Evolutionary conservation across 2,329 filamentous ascomycete species (phyloP).

Genomic region (Sclerotiophoma versabilis): DNA sequence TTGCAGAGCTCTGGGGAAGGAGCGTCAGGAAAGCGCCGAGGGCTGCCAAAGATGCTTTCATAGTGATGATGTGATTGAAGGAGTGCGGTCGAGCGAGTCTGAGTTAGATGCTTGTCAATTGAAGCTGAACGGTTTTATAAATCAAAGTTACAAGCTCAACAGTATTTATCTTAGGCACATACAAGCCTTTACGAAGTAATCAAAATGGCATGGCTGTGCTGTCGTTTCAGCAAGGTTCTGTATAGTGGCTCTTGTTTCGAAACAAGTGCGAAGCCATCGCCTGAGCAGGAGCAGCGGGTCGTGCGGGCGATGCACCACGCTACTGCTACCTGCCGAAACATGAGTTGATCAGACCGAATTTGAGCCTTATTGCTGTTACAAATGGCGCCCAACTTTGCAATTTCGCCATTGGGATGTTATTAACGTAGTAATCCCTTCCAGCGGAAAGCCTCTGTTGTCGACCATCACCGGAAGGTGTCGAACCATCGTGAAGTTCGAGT

Average conservation of each 20-base stretch:
- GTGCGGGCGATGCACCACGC: not conserved
- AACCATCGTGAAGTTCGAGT: not conserved
- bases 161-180: not conserved
- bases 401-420: not conserved
- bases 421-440: not conserved
- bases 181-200: not conserved
- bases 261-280: not conserved
- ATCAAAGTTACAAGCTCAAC: too few species aligned
- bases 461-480: not conserved
- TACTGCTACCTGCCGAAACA: not conserved
- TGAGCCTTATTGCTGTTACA: not conserved
- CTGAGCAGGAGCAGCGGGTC: not conserved
- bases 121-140: not conserved
- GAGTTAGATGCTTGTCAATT: not conserved
- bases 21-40: conserved; percentile 19
- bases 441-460: not conserved
- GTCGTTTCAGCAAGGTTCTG: conserved; percentile 2
- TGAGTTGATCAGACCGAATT: not conserved
- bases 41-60: conserved; percentile 19
- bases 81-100: not conserved
- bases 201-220: not conserved
- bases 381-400: not conserved
- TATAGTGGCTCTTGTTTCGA: conserved; percentile 1
- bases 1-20: conserved; percentile 20
- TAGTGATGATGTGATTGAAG: not conserved